A percentile compares a stretch with the other conserved stretches of the same genome.
phyloP scores from a whole-genome alignment of 2,329 filamentous ascomycete genomes.

The Aspergillus sojae region DNA sequence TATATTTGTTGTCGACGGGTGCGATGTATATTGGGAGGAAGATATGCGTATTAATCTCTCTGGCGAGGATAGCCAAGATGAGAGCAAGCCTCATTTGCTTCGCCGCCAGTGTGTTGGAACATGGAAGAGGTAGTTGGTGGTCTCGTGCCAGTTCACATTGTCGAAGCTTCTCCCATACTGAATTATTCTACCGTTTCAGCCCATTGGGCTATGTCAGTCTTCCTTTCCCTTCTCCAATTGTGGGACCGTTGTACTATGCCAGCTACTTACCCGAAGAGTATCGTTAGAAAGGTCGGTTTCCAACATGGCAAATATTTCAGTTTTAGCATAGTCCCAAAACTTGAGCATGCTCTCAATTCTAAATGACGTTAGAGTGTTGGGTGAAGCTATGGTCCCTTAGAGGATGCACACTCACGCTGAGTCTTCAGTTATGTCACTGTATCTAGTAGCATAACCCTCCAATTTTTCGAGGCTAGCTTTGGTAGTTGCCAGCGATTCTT shows the following conservation, averaged over 20 bases:
- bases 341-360: rapidly evolving
- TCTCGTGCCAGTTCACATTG: not conserved
- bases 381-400: not conserved
- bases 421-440: rapidly evolving
- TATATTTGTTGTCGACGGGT: not conserved
- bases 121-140: not conserved
- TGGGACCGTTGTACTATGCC: not conserved
- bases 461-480: not conserved
- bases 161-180: not conserved
- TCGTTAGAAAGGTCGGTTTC: not conserved
- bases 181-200: not conserved
- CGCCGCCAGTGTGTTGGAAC: not conserved
- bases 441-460: not conserved
- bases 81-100: not conserved
- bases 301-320: not conserved
- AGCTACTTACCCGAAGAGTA: not conserved
- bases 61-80: not conserved
- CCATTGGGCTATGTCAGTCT: not conserved
- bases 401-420: not conserved
- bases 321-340: not conserved
- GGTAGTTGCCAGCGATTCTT: not conserved
- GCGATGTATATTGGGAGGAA: not conserved
- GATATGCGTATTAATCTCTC: not conserved
- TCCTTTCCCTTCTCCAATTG: not conserved
- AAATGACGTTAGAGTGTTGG: not conserved